Conservation (phyloP, 108 stramenopile genomes). For the Mayamaea pseudoterrestris region DNA sequence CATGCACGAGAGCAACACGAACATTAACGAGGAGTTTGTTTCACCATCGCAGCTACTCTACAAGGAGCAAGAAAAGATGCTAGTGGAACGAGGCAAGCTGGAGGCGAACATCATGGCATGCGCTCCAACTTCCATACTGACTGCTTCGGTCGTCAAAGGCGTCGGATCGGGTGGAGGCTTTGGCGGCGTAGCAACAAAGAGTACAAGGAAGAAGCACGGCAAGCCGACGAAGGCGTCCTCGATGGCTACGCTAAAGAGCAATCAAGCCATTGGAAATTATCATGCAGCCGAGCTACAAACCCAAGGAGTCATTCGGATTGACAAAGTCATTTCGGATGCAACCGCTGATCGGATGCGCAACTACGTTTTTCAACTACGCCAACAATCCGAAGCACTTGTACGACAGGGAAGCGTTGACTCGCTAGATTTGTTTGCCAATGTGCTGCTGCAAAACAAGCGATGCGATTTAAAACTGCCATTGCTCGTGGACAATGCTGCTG, state of each 20-base stretch:
- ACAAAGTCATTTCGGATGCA: slow-evolving; percentile 35
- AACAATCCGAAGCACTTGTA: slow-evolving; percentile 28
- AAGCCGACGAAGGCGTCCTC: no score
- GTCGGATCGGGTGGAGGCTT: no score
- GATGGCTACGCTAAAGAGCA: no score
- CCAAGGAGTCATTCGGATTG: slow-evolving; percentile 66
- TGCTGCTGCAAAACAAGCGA: slow-evolving; percentile 59
- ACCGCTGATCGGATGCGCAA: slow-evolving; percentile 42
- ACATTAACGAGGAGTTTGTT: no score
- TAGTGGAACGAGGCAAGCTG: slow-evolving; percentile 35
- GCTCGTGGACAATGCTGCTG: no score
- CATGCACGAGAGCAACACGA: no score
- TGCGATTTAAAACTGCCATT: slow-evolving; percentile 71
- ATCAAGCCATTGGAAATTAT: no score
- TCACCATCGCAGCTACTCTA: no score
- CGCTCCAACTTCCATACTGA: no score
- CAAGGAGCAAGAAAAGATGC: slow-evolving; percentile 53
- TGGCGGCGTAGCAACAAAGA: no score
- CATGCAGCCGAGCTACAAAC: slow-evolving; percentile 43
- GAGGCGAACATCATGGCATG: slow-evolving; percentile 44
- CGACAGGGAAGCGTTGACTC: slow-evolving; percentile 20
- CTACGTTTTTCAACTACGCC: slow-evolving; percentile 33
- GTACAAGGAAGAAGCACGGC: no score
- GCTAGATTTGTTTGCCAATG: slow-evolving; percentile 65
- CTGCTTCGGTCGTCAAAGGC: no score